These are phyloP conservation scores for Trichosanthes truncata DNA, from an alignment of 306 rosid species.

Conservation along the genomic window DNA sequence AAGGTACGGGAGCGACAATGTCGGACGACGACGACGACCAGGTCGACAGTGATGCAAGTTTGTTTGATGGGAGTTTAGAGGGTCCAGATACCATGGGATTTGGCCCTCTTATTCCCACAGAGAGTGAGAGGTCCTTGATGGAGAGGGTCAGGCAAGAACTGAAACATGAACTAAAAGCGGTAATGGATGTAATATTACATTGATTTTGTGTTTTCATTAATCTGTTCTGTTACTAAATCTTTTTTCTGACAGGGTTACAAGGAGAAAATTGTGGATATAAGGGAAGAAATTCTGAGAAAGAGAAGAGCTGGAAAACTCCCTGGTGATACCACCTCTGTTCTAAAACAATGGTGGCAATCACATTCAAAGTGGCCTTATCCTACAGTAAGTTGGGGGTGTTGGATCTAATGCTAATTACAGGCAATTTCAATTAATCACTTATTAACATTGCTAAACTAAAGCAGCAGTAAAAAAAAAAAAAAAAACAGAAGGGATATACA, in stretches of 20 bases:
- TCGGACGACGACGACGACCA: conserved; percentile 95
- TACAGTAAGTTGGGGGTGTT: conserved; percentile 45
- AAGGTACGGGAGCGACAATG: conserved; percentile 99
- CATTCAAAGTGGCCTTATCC: conserved; percentile 99
- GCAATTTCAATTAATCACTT: not conserved
- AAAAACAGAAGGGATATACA: not conserved
- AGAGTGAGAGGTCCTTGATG: conserved; percentile 94
- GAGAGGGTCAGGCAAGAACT: conserved; percentile 95
- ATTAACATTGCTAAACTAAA: no score
- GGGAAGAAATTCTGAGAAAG: conserved; percentile 96
- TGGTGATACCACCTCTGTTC: conserved; percentile 93
- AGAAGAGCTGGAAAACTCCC: conserved; percentile 99
- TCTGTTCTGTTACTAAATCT: not conserved
- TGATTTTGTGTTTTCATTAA: not conserved
- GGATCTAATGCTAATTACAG: not conserved
- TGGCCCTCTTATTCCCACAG: conserved; percentile 96
- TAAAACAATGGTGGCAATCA: conserved; percentile 95
- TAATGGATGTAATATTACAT: conserved; percentile 9
- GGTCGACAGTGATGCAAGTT: conserved; percentile 68
- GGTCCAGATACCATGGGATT: conserved; percentile 84
- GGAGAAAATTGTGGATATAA: conserved; percentile 89
- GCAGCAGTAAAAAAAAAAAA: no score
- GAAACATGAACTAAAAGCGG: conserved; percentile 93
- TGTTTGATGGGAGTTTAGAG: conserved; percentile 75
- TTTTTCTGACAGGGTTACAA: conserved; percentile 56